Evolutionary conservation across 2,329 filamentous ascomycete species (phyloP).

Genomic region (Talaromyces sp.): DNA sequence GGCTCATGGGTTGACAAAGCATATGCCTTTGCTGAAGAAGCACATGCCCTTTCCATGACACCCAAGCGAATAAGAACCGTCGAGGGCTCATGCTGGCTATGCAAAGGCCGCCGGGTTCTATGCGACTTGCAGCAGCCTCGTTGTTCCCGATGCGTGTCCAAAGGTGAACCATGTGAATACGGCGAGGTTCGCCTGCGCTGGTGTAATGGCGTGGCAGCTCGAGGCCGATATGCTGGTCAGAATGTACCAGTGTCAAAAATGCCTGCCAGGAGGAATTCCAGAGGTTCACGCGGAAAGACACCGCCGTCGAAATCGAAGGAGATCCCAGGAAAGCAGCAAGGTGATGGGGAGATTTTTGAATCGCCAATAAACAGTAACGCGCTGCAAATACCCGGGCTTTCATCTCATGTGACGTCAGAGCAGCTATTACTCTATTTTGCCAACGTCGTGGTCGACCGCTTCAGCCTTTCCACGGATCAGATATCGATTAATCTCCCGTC

Average conservation of each 20-base stretch:
- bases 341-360: neutral
- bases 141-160: conserved; percentile 32
- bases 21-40: neutral
- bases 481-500: conserved; percentile 11
- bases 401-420: conserved; percentile 6
- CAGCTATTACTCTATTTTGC: conserved; percentile 14
- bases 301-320: neutral
- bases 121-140: conserved; percentile 36
- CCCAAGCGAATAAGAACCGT: conserved; percentile 23
- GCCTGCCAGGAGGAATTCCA: neutral
- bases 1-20: neutral
- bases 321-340: neutral
- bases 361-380: neutral
- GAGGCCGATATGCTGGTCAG: conserved; percentile 15
- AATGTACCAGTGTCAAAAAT: conserved; percentile 4
- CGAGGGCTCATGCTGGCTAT: conserved; percentile 43
- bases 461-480: conserved; percentile 11
- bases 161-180: conserved; percentile 27
- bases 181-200: conserved; percentile 39
- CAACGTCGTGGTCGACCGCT: conserved; percentile 12
- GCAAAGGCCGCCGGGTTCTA: conserved; percentile 42
- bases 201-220: conserved; percentile 30
- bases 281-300: neutral
- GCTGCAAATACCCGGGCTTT: neutral
- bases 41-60: conserved; percentile 13